Evolutionary conservation across 2,329 filamentous ascomycete genomes (phyloP).

Genomic region (Coniochaeta pulveracea): DNA sequence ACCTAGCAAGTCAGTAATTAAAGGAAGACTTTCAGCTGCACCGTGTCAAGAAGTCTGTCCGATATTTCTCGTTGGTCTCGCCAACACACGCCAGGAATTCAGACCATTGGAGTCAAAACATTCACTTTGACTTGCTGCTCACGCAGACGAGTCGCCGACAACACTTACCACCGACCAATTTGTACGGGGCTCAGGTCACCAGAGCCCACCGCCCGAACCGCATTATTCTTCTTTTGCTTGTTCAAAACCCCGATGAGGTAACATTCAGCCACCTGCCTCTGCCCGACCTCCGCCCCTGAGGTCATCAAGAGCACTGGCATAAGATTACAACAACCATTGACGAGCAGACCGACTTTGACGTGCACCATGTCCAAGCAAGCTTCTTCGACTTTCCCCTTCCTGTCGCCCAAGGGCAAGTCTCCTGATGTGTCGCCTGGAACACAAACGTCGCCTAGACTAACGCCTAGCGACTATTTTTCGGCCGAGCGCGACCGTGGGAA

Average conservation of each 20-base stretch:
- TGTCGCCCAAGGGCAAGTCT: background rate
- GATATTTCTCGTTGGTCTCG: too few relatives aligned
- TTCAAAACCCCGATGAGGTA: conserved; percentile 24
- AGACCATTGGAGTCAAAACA: too few relatives aligned
- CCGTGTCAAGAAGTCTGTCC: too few relatives aligned
- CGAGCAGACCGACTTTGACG: conserved; percentile 6
- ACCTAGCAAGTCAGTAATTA: too few relatives aligned
- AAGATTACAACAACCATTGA: conserved; percentile 8
- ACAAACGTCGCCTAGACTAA: conserved; percentile 14
- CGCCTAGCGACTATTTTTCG: conserved; percentile 15
- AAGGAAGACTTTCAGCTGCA: too few relatives aligned
- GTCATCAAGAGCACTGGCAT: conserved; percentile 26
- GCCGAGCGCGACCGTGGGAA: background rate
- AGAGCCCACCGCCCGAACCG: too few relatives aligned
- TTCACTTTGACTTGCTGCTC: too few relatives aligned
- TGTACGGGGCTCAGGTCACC: background rate
- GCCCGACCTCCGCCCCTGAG: conserved; percentile 28
- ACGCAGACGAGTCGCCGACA: too few relatives aligned
- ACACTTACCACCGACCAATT: too few relatives aligned
- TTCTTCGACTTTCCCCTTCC: background rate
- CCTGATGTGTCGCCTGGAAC: conserved; percentile 31
- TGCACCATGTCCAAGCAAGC: conserved; percentile 4
- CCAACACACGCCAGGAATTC: too few relatives aligned
- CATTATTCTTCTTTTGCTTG: too few relatives aligned
- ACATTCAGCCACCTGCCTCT: conserved; percentile 23